Conservation (phyloP, 2,329 filamentous ascomycete genomes). For the Epichloe gansuensis region DNA sequence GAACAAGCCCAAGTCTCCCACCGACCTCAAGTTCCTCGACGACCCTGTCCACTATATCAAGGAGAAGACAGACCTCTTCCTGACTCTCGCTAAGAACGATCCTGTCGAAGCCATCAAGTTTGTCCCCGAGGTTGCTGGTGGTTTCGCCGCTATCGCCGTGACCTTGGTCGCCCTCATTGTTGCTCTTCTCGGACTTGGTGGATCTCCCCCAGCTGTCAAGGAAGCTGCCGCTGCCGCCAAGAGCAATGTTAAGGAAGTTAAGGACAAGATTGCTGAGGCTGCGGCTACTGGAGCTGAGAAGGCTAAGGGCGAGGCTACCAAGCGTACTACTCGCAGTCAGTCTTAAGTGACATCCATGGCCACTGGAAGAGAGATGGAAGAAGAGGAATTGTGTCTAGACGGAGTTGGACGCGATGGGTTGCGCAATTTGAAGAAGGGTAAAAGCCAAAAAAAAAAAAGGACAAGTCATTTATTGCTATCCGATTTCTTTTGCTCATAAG, state of each 20-base stretch:
- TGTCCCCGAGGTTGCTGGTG: slow-evolving; percentile 82
- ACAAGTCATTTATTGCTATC: slow-evolving; percentile 2
- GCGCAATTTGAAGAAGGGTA: not conserved
- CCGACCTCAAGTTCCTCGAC: slow-evolving; percentile 76
- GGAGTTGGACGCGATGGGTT: not conserved
- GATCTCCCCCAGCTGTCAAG: slow-evolving; percentile 60
- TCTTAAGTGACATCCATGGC: slow-evolving; percentile 23
- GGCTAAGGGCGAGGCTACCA: slow-evolving; percentile 59
- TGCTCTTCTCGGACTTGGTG: slow-evolving; percentile 49
- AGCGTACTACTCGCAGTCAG: slow-evolving; percentile 45
- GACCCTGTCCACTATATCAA: slow-evolving; percentile 78
- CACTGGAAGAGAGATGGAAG: not conserved
- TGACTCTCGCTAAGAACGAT: slow-evolving; percentile 68
- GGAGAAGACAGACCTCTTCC: slow-evolving; percentile 88
- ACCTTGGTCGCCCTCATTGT: slow-evolving; percentile 60
- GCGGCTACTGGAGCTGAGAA: slow-evolving; percentile 53
- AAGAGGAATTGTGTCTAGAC: not conserved
- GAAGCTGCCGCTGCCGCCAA: slow-evolving; percentile 51
- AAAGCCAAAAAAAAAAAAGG: not conserved
- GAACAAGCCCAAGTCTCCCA: slow-evolving; percentile 54
- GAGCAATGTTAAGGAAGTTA: slow-evolving; percentile 63
- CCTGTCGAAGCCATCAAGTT: slow-evolving; percentile 76
- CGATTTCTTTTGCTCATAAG: not conserved
- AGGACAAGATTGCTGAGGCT: slow-evolving; percentile 48
- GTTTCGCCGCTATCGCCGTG: slow-evolving; percentile 56